These are phyloP conservation scores for Calamus simplicifolius DNA, from an alignment of 176 grass and related monocot genomes.

Conservation along the genomic window DNA sequence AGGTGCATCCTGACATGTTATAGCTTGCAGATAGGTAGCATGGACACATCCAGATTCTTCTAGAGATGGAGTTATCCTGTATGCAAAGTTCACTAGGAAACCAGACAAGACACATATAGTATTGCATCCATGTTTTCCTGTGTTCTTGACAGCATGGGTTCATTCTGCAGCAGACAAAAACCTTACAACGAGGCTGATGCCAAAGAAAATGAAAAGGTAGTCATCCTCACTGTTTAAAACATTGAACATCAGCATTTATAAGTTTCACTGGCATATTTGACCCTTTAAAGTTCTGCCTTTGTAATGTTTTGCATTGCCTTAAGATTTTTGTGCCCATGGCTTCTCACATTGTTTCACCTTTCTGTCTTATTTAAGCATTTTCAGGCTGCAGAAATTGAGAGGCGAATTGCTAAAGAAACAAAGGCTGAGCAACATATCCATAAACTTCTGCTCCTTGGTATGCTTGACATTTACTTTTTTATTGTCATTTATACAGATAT, in stretches of 20 bases:
- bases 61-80: conserved; percentile 21
- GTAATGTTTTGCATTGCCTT: too few species aligned
- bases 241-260: too few species aligned
- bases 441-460: conserved; percentile 95
- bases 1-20: too few species aligned
- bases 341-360: conserved; percentile 6
- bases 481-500: not conserved
- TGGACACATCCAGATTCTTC: not conserved
- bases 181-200: conserved; percentile 56
- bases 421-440: conserved; percentile 93
- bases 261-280: too few species aligned
- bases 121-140: conserved; percentile 51
- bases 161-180: conserved; percentile 83
- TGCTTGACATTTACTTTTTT: not conserved
- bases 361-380: conserved; percentile 1
- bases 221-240: not conserved
- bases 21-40: too few species aligned
- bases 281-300: too few species aligned
- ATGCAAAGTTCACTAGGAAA: too few species aligned
- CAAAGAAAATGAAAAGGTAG: conserved; percentile 64
- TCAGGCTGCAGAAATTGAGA: conserved; percentile 77
- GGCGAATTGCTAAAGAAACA: conserved; percentile 74
- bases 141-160: conserved; percentile 76
- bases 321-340: too few species aligned
- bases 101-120: conserved; percentile 27